Evolutionary conservation across 1,284 basidiomycete genomes (phyloP), one percentile per base, ranked within the genome.

Genomic region (Mrakiaceae sp.): DNA sequence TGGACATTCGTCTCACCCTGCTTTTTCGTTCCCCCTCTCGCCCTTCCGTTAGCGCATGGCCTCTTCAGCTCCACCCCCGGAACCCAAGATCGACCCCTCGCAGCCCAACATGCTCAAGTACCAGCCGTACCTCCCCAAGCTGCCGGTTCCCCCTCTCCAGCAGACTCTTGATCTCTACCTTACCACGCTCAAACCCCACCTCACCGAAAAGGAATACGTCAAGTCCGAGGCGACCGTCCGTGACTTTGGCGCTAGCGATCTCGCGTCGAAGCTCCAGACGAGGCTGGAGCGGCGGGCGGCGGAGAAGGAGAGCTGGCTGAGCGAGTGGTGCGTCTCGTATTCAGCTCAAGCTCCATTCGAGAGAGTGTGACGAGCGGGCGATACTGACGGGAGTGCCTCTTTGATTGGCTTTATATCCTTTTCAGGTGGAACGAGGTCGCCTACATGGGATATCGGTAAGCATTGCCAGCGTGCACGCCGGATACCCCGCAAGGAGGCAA

Each of bases 81-180:
- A 63, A 40, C 63, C 63, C 12, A n/a, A 60, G 16, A 16, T 54
- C 12, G 65, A 66, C 58, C 65, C 61, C 6, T 56, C 57, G 5
- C 57, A 40, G 2, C 61, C 61, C 27, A 51, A 58, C 9, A 66
- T 66, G 65, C 65, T 66, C 39, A 61, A 58, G 3, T 63, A 60
- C 75, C 87, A 96, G 71, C 80, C 83, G 5, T 86, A 85, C 3
- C 79, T 97, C 1, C 93, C 93, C 1, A 80, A 78, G 59, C 82
- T 97, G 3, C 93, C 93, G 47, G 86, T 96, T 0, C 93, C 93
- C 0, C 77, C 87, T 2, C 81, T 97, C 55, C 78, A 83, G 7
- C 87, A 88, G 2, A 96, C 93, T 0, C 80, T 88, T 40, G 73
- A 82, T 61, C 94, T 94, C 74, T 97, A 95, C 78, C 83, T 94